These are phyloP conservation scores for Fusarium paranaense DNA, from an alignment of 2,329 filamentous ascomycete genomes.

Conservation along the genomic window DNA sequence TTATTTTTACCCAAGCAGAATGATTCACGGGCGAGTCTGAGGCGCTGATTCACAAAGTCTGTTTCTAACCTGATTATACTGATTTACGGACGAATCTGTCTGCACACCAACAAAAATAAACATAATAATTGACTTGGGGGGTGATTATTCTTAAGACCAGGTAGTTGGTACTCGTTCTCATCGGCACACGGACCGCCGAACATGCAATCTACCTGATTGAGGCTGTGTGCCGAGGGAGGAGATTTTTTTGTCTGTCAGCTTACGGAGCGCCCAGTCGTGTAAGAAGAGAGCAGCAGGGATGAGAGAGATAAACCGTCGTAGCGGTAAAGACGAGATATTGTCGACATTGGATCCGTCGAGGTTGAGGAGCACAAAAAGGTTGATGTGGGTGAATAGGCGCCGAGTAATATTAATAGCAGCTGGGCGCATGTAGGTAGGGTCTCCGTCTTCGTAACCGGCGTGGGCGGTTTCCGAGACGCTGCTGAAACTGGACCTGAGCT, in stretches of 20 bases:
- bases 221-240: neutral
- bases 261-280: neutral
- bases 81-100: too few species aligned
- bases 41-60: too few species aligned
- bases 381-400: neutral
- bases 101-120: too few species aligned
- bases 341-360: neutral
- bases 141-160: too few species aligned
- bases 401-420: neutral
- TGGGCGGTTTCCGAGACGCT: neutral
- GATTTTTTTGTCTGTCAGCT: neutral
- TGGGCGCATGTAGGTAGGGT: neutral
- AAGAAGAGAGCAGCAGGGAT: neutral
- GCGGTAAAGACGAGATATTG: neutral
- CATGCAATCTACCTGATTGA: neutral
- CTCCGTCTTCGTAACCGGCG: neutral
- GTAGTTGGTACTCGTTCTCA: too few species aligned
- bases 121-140: too few species aligned
- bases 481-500: neutral
- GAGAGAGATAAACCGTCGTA: neutral
- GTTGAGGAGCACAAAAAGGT: neutral
- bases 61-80: too few species aligned
- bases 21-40: too few species aligned
- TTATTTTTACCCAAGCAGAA: too few species aligned
- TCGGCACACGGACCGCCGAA: neutral